These are phyloP conservation scores for Gremmenia infestans DNA, from an alignment of 2,329 filamentous ascomycete genomes.

Conservation along the genomic window DNA sequence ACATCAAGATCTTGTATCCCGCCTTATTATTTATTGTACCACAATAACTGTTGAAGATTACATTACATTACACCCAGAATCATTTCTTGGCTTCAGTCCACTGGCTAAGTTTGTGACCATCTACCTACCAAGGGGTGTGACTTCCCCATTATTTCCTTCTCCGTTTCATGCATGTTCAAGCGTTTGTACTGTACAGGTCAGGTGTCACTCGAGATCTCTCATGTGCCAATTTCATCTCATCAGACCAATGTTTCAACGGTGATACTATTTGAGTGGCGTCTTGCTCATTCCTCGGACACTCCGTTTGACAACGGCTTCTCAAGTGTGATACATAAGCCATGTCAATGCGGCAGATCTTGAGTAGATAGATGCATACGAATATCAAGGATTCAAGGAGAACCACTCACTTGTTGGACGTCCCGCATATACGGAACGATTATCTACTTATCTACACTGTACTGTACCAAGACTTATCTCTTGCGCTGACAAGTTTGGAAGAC, in stretches of 20 bases:
- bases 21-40: too few species aligned
- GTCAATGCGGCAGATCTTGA: constrained; percentile 16
- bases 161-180: constrained; percentile 19
- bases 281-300: constrained; percentile 1
- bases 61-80: too few species aligned
- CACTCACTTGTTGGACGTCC: too few species aligned
- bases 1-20: too few species aligned
- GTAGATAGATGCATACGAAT: not conserved
- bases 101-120: constrained; percentile 12
- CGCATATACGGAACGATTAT: not conserved
- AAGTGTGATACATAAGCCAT: constrained; percentile 4
- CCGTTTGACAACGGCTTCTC: constrained; percentile 10
- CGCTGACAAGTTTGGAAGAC: too few species aligned
- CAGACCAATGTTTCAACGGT: constrained; percentile 16
- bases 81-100: not conserved
- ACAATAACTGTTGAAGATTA: too few species aligned
- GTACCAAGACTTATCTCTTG: too few species aligned
- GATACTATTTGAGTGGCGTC: constrained; percentile 1
- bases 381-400: too few species aligned
- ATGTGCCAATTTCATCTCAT: constrained; percentile 9
- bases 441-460: too few species aligned
- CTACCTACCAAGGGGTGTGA: not conserved
- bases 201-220: constrained; percentile 6
- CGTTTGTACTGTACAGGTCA: constrained; percentile 9
- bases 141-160: not conserved